These are phyloP conservation scores for Candida ipomoeae DNA, from an alignment of 805 yeast genomes.

Conservation along the genomic window DNA sequence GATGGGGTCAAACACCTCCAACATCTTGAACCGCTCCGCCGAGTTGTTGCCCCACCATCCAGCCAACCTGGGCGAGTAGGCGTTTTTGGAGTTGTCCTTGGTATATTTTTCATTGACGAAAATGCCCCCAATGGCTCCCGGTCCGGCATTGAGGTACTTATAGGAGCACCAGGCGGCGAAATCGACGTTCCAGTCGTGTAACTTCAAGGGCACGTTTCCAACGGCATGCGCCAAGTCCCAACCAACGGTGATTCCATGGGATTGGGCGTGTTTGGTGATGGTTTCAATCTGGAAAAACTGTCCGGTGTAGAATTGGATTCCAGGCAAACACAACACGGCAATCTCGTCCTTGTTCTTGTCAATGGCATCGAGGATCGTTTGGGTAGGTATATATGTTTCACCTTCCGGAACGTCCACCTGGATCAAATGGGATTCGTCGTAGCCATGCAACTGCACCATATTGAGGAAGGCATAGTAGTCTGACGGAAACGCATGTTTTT, in stretches of 20 bases:
- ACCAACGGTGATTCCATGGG: constrained; percentile 57
- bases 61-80: constrained; percentile 64
- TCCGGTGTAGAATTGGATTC: constrained; percentile 90
- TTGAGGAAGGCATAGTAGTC: constrained; percentile 84
- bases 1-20: constrained; percentile 72
- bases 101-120: constrained; percentile 61
- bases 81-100: constrained; percentile 22
- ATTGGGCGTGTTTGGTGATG: constrained; percentile 65
- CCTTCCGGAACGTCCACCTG: constrained; percentile 60
- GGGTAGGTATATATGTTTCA: constrained; percentile 54
- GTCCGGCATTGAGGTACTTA: constrained; percentile 88
- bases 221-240: constrained; percentile 97
- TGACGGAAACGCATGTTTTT: constrained; percentile 86
- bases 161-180: constrained; percentile 95
- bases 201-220: constrained; percentile 72
- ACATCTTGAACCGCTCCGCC: constrained; percentile 70
- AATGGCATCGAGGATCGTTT: constrained; percentile 56
- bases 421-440: constrained; percentile 49
- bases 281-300: constrained; percentile 71
- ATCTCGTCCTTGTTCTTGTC: constrained; percentile 54
- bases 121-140: constrained; percentile 89
- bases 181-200: constrained; percentile 89
- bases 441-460: constrained; percentile 60
- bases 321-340: constrained; percentile 77
- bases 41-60: constrained; percentile 98